These are phyloP conservation scores for Pythium chondricola DNA, from an alignment of 352 stramenopile species.

Conservation along the genomic window DNA sequence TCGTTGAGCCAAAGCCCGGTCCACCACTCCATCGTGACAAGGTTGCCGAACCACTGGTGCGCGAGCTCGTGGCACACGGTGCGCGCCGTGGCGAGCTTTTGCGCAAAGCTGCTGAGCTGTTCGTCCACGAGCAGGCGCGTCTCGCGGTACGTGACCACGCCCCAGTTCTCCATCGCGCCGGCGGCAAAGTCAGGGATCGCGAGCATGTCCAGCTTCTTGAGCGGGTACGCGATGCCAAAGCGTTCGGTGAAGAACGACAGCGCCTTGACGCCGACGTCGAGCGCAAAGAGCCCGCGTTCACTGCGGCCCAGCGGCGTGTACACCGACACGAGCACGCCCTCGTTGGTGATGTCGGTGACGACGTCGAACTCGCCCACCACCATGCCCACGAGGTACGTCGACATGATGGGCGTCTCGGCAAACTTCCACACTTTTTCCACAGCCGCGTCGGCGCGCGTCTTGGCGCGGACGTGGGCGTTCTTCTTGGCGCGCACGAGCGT, in stretches of 20 bases:
- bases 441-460: slow-evolving; percentile 25
- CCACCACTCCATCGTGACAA: slow-evolving; percentile 99
- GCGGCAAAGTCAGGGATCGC: slow-evolving; percentile 95
- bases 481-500: slow-evolving; percentile 52
- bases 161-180: slow-evolving; percentile 96
- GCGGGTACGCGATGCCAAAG: slow-evolving; percentile 89
- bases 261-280: slow-evolving; percentile 62
- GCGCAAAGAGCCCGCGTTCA: slow-evolving; percentile 88
- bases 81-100: slow-evolving; percentile 81
- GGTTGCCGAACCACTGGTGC: slow-evolving; percentile 97
- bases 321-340: slow-evolving; percentile 91
- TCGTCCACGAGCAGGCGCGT: slow-evolving; percentile 85
- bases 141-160: slow-evolving; percentile 96
- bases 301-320: slow-evolving; percentile 94
- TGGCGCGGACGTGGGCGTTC: slow-evolving; percentile 46
- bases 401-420: slow-evolving; percentile 94
- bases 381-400: slow-evolving; percentile 93
- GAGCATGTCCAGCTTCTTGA: slow-evolving; percentile 98
- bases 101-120: slow-evolving; percentile 54
- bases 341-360: slow-evolving; percentile 84
- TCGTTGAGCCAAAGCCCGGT: slow-evolving; percentile 97
- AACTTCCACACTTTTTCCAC: slow-evolving; percentile 80
- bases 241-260: slow-evolving; percentile 66
- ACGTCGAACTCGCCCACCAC: slow-evolving; percentile 96
- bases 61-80: slow-evolving; percentile 98